A percentile compares a stretch with the other conserved stretches of the same genome.
Conservation (phyloP, 805 yeast species). For the Metschnikowia matae region DNA sequence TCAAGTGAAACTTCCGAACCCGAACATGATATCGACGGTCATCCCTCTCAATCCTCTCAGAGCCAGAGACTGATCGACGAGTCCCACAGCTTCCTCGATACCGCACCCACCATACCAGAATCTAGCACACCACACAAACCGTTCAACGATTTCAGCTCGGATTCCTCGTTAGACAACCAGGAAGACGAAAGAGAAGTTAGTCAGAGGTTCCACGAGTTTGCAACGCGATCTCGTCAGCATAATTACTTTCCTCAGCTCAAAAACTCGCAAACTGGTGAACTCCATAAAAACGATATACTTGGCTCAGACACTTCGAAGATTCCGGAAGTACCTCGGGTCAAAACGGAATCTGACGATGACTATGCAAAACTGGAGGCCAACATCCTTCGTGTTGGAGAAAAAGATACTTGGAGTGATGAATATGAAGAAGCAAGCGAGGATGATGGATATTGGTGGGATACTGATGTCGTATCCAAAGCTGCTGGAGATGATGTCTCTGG, state of each 20-base stretch:
- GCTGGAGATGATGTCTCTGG: not conserved
- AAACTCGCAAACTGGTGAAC: not conserved
- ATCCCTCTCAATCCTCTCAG: not conserved
- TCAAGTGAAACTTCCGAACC: not conserved
- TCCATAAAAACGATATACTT: not conserved
- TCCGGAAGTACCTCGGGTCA: not conserved
- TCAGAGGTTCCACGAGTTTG: constrained; percentile 9
- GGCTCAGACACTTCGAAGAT: not conserved
- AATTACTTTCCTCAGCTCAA: not conserved
- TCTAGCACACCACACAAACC: not conserved
- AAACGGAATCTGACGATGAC: not conserved
- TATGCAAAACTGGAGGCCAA: constrained; percentile 1
- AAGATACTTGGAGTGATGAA: constrained; percentile 2
- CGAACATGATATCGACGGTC: not conserved
- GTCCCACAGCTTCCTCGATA: not conserved
- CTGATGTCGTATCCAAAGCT: not conserved
- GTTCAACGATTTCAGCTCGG: constrained; percentile 12
- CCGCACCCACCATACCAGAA: not conserved
- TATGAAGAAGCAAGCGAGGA: constrained; percentile 3
- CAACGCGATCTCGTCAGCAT: constrained; percentile 11
- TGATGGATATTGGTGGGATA: constrained; percentile 1
- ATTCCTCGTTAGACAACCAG: constrained; percentile 9
- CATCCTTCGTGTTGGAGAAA: not conserved
- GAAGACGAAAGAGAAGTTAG: constrained; percentile 10
- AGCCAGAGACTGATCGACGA: not conserved